Evolutionary conservation across 2,329 filamentous ascomycete genomes (phyloP).

Genomic region (Phyllosticta citriasiana): DNA sequence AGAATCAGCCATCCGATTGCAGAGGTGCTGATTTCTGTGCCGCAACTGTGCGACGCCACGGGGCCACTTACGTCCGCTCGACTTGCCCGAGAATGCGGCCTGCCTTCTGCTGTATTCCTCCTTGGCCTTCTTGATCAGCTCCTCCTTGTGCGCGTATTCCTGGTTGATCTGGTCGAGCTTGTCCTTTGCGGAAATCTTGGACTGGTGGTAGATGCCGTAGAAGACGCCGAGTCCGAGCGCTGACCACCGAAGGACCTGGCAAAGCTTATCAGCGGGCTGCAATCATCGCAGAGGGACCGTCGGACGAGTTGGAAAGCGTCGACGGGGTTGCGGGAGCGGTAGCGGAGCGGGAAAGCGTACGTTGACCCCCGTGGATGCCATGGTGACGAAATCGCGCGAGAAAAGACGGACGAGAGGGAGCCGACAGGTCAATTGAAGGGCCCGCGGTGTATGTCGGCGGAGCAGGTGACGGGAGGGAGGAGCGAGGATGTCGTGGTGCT

Average conservation of each 20-base stretch:
- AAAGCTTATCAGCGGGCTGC: constrained; percentile 5
- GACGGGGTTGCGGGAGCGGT: constrained; percentile 8
- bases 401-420: constrained; percentile 4
- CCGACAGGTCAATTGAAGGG: constrained; percentile 9
- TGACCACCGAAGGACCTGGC: constrained; percentile 91
- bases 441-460: constrained; percentile 7
- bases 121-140: constrained; percentile 88
- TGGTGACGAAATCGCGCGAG: constrained; percentile 2
- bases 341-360: constrained; percentile 29
- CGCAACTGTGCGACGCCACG: constrained; percentile 14
- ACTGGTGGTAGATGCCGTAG: constrained; percentile 94
- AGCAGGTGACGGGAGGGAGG: constrained; percentile 6
- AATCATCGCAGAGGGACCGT: background rate
- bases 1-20: constrained; percentile 1
- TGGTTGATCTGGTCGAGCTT: constrained; percentile 61
- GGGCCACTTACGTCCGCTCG: constrained; percentile 27
- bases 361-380: constrained; percentile 34
- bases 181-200: constrained; percentile 62
- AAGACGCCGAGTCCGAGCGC: constrained; percentile 84
- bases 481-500: constrained; percentile 1
- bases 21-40: constrained; percentile 14
- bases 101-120: constrained; percentile 78
- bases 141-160: constrained; percentile 85
- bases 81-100: constrained; percentile 30
- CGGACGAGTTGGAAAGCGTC: background rate